These are phyloP conservation scores for Lyophyllum decastes DNA, from an alignment of 768 basidiomycete species.

Conservation along the genomic window DNA sequence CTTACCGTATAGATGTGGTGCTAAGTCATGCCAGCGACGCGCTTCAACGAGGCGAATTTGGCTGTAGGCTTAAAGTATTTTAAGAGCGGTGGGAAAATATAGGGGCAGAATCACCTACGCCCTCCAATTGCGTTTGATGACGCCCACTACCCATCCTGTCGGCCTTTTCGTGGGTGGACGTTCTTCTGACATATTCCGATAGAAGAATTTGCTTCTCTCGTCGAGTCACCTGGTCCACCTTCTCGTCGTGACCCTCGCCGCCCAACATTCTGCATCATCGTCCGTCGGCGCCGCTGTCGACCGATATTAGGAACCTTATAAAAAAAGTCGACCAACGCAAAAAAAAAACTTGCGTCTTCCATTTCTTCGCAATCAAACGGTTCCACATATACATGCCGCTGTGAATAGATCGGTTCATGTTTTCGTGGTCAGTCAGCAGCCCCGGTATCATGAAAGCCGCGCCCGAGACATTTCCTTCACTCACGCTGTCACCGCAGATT, in stretches of 20 bases:
- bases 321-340: neutral
- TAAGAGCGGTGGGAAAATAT: neutral
- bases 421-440: conserved; percentile 82
- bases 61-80: conserved; percentile 33
- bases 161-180: conserved; percentile 66
- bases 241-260: conserved; percentile 53
- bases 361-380: conserved; percentile 83
- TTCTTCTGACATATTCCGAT: conserved; percentile 34
- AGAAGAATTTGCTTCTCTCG: conserved; percentile 43
- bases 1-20: conserved; percentile 74
- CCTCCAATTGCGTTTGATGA: conserved; percentile 95
- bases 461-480: conserved; percentile 78
- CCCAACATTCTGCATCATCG: conserved; percentile 80
- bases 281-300: conserved; percentile 73
- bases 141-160: conserved; percentile 88
- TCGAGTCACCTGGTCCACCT: conserved; percentile 36
- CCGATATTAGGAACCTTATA: neutral
- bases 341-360: conserved; percentile 59
- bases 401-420: conserved; percentile 94
- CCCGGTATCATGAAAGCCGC: conserved; percentile 76
- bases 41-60: conserved; percentile 96
- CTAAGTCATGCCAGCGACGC: conserved; percentile 81
- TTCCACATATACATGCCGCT: conserved; percentile 95
- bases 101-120: conserved; percentile 56
- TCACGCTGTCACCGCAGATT: neutral